Percentiles rank a stretch among this genome's conserved stretches.
phyloP scores from a whole-genome alignment of 345 rosid genomes.

The Salix caprea region DNA sequence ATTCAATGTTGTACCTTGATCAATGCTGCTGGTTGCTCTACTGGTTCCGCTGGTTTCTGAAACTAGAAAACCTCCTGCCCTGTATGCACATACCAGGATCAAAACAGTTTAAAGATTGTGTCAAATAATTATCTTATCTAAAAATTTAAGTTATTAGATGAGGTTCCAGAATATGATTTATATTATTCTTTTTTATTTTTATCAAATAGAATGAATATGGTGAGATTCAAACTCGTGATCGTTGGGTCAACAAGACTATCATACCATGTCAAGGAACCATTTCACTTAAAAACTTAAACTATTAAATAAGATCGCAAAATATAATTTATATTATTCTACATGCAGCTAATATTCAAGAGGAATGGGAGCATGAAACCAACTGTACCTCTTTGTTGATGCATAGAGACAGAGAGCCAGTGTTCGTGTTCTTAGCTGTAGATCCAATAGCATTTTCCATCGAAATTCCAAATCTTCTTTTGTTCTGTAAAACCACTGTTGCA shows the following conservation, averaged over 20 bases:
- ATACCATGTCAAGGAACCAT: too few relatives aligned
- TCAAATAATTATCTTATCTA: too few relatives aligned
- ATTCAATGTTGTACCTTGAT: conserved; percentile 21
- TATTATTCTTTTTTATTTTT: too few relatives aligned
- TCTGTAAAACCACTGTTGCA: conserved; percentile 38
- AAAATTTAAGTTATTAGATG: too few relatives aligned
- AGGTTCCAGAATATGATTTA: too few relatives aligned
- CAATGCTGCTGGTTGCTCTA: not conserved
- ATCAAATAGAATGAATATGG: too few relatives aligned
- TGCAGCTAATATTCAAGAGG: not conserved
- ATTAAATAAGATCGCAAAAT: too few relatives aligned
- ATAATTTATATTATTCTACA: too few relatives aligned
- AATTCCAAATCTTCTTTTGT: conserved; percentile 37
- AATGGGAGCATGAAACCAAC: not conserved
- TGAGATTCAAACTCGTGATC: too few relatives aligned
- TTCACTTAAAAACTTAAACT: too few relatives aligned
- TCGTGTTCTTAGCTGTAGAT: conserved; percentile 36
- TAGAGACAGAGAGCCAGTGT: conserved; percentile 32
- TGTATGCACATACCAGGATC: conserved; percentile 15
- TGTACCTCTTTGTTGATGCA: conserved; percentile 29
- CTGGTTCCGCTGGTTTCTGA: not conserved
- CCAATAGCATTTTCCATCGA: conserved; percentile 44
- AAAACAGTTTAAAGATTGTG: not conserved
- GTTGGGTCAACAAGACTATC: fast-evolving
- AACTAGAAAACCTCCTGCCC: conserved; percentile 20